phyloP scores from a whole-genome alignment of 2,329 filamentous ascomycete genomes.

The Pseudocercospora crystallina region DNA sequence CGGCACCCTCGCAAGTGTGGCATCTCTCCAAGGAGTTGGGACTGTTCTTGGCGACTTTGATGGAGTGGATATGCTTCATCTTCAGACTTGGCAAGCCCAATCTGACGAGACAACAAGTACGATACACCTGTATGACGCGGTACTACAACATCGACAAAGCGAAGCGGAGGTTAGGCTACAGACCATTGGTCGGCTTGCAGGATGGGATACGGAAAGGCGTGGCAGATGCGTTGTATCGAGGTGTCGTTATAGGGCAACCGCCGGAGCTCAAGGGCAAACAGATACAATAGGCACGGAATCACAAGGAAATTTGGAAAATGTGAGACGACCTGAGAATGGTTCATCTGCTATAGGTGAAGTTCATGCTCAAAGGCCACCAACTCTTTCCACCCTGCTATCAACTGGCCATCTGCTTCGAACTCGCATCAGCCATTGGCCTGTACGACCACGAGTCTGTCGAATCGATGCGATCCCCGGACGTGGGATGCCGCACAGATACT shows the following conservation, averaged over 20 bases:
- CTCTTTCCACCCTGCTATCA: too few species aligned
- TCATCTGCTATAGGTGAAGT: too few species aligned
- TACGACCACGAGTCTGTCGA: too few species aligned
- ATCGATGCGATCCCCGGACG: too few species aligned
- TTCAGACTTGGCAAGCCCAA: constrained; percentile 46
- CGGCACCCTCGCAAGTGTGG: constrained; percentile 44
- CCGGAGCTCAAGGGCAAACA: constrained; percentile 36
- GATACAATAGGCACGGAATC: constrained; percentile 6
- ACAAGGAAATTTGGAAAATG: too few species aligned
- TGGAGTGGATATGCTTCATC: constrained; percentile 48
- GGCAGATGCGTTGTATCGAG: constrained; percentile 39
- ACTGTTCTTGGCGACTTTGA: constrained; percentile 42
- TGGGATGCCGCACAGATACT: too few species aligned
- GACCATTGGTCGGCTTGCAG: constrained; percentile 64
- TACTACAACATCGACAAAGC: constrained; percentile 79
- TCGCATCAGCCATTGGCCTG: too few species aligned
- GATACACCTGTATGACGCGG: constrained; percentile 71
- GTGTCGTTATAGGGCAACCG: constrained; percentile 36
- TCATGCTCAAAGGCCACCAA: too few species aligned
- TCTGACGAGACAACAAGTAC: constrained; percentile 50
- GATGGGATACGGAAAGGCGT: constrained; percentile 58
- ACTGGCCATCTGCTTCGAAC: too few species aligned
- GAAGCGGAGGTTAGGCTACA: constrained; percentile 67
- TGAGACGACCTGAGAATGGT: too few species aligned
- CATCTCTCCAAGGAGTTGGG: constrained; percentile 43